Conservation (phyloP, 2,329 filamentous ascomycete genomes). For the Monilinia polystroma region DNA sequence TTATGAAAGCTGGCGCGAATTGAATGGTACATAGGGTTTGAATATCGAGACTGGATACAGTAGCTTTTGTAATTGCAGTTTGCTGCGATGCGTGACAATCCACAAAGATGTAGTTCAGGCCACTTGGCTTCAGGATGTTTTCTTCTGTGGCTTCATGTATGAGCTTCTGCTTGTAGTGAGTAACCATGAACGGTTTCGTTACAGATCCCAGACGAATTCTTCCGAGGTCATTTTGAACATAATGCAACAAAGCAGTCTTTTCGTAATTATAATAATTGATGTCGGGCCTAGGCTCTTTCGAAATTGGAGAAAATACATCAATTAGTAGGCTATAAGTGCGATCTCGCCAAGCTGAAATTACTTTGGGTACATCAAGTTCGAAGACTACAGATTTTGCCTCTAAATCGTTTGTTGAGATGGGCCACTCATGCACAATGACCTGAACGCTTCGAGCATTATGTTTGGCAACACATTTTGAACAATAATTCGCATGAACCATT, state of each 20-base stretch:
- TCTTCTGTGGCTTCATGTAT: constrained; percentile 38
- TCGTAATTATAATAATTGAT: constrained; percentile 13
- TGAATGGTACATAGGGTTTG: constrained; percentile 44
- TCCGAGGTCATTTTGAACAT: not conserved
- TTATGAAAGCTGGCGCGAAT: constrained; percentile 35
- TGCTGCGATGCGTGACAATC: constrained; percentile 37
- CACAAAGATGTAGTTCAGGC: constrained; percentile 44
- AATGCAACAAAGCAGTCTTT: constrained; percentile 22
- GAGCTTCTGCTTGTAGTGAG: constrained; percentile 39
- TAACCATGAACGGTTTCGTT: constrained; percentile 29
- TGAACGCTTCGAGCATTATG: constrained; percentile 42
- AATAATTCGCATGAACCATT: constrained; percentile 31
- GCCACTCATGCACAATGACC: constrained; percentile 57
- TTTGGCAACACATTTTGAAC: constrained; percentile 42
- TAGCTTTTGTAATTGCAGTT: constrained; percentile 14
- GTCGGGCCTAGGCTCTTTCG: not conserved
- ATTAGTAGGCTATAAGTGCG: constrained; percentile 45
- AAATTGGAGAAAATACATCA: constrained; percentile 41
- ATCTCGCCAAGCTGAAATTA: constrained; percentile 51
- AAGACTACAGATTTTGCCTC: constrained; percentile 51
- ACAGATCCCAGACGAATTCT: constrained; percentile 30
- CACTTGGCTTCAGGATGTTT: constrained; percentile 49
- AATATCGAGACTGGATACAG: constrained; percentile 31
- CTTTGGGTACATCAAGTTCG: constrained; percentile 48
- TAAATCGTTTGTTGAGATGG: constrained; percentile 44